A percentile compares a stretch with the other conserved stretches of the same genome.
phyloP scores from a whole-genome alignment of 2,329 filamentous ascomycete species.

The Zymoseptoria passerinii region DNA sequence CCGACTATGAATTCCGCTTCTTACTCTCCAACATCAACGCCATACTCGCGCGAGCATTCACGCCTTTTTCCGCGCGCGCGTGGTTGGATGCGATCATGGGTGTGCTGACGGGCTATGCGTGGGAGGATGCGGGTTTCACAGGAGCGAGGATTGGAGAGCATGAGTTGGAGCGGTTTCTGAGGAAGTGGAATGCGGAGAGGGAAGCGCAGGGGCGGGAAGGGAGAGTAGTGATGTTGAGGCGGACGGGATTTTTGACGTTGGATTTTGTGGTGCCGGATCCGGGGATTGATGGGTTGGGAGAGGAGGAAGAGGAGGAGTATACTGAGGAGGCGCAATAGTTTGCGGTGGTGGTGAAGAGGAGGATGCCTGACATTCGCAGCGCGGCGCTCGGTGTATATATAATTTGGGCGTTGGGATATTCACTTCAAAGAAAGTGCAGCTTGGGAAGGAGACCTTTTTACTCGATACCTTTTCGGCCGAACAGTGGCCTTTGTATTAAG shows the following conservation, averaged over 20 bases:
- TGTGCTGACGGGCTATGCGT: slow-evolving; percentile 81
- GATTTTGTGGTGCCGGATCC: slow-evolving; percentile 77
- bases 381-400: neutral
- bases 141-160: slow-evolving; percentile 63
- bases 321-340: slow-evolving; percentile 1
- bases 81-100: slow-evolving; percentile 73
- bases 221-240: slow-evolving; percentile 66
- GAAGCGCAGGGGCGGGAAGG: slow-evolving; percentile 54
- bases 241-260: slow-evolving; percentile 80
- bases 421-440: neutral
- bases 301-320: slow-evolving; percentile 17
- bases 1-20: slow-evolving; percentile 76
- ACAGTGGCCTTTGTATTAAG: neutral
- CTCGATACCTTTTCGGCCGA: neutral
- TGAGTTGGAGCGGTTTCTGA: slow-evolving; percentile 69
- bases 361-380: neutral
- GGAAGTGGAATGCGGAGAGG: slow-evolving; percentile 70
- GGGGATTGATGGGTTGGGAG: slow-evolving; percentile 45
- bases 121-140: slow-evolving; percentile 80
- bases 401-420: neutral
- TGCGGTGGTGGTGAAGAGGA: slow-evolving; percentile 2
- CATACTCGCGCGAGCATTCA: slow-evolving; percentile 67
- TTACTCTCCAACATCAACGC: slow-evolving; percentile 76
- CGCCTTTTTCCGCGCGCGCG: slow-evolving; percentile 68
- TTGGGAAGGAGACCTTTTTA: neutral